Evolutionary conservation across 2,329 filamentous ascomycete species (phyloP).

Genomic region (Verticillium dahliae): DNA sequence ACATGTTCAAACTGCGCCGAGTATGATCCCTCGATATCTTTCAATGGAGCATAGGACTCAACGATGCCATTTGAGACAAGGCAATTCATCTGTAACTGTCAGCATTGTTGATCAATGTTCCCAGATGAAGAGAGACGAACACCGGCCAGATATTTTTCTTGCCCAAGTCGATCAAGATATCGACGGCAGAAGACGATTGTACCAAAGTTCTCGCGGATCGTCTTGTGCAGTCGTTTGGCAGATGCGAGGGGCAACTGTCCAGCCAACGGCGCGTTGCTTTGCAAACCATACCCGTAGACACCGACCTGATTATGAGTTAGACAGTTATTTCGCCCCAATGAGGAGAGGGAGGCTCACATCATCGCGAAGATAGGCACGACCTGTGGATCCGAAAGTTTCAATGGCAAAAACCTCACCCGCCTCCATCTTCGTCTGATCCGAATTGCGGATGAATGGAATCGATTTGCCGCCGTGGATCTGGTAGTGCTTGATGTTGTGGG

Average conservation of each 20-base stretch:
- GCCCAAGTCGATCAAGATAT: conserved; percentile 57
- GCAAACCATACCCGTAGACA: conserved; percentile 44
- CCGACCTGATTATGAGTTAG: conserved; percentile 27
- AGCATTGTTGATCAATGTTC: neutral
- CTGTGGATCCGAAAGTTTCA: conserved; percentile 92
- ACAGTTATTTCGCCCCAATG: no score
- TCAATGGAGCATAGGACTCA: conserved; percentile 48
- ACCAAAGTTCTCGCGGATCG: conserved; percentile 56
- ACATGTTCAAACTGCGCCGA: conserved; percentile 58
- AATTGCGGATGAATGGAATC: conserved; percentile 86
- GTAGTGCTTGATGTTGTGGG: conserved; percentile 84
- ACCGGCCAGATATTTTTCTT: conserved; percentile 51
- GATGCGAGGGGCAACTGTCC: conserved; percentile 37
- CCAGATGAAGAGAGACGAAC: conserved; percentile 24
- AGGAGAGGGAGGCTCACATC: conserved; percentile 50
- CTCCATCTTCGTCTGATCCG: conserved; percentile 92
- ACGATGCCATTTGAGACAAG: conserved; percentile 51
- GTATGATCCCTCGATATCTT: conserved; percentile 54
- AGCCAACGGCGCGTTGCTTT: conserved; percentile 25
- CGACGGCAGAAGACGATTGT: conserved; percentile 55
- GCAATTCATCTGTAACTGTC: conserved; percentile 42
- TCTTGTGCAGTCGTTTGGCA: conserved; percentile 50
- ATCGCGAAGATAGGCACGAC: conserved; percentile 79
- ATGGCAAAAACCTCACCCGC: conserved; percentile 94
- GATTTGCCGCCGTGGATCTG: conserved; percentile 90